Conservation (phyloP, 176 grass and related monocot genomes). For the Elaeis guineensis region DNA sequence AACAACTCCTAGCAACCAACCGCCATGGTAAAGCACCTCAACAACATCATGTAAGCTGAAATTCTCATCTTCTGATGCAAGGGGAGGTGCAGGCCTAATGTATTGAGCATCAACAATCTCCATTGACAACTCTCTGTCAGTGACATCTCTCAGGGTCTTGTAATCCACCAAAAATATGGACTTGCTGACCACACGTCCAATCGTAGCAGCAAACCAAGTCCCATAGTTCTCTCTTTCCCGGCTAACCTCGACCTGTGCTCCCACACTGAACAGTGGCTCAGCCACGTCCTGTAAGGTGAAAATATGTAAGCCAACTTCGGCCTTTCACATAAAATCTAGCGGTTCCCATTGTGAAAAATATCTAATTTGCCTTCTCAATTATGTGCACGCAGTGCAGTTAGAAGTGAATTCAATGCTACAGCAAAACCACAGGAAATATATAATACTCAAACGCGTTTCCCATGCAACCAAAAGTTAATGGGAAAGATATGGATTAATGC, state of each 20-base stretch:
- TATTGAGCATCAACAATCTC: conserved; percentile 53
- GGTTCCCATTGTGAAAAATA: too few species aligned
- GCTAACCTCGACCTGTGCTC: conserved; percentile 46
- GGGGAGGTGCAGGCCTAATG: conserved; percentile 32
- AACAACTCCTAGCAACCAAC: conserved; percentile 36
- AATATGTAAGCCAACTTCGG: not conserved
- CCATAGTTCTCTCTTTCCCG: conserved; percentile 29
- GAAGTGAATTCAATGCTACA: too few species aligned
- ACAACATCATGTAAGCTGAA: conserved; percentile 17
- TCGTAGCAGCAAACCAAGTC: conserved; percentile 46
- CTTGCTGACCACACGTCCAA: conserved; percentile 23
- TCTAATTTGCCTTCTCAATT: too few species aligned
- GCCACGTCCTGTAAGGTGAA: not conserved
- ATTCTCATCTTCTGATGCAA: not conserved
- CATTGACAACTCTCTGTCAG: not conserved
- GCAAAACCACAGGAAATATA: too few species aligned
- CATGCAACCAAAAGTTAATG: too few species aligned
- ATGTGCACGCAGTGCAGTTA: too few species aligned
- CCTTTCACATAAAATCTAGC: too few species aligned
- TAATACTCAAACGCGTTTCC: too few species aligned
- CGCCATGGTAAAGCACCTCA: conserved; percentile 38
- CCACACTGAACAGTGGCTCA: conserved; percentile 19
- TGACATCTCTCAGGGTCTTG: conserved; percentile 21
- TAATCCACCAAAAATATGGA: conserved; percentile 42
- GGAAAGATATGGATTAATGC: too few species aligned